A percentile compares a stretch with the other conserved stretches of the same genome.
Conservation (phyloP, 176 grass and related monocot genomes). For the Musa troglodytarum region DNA sequence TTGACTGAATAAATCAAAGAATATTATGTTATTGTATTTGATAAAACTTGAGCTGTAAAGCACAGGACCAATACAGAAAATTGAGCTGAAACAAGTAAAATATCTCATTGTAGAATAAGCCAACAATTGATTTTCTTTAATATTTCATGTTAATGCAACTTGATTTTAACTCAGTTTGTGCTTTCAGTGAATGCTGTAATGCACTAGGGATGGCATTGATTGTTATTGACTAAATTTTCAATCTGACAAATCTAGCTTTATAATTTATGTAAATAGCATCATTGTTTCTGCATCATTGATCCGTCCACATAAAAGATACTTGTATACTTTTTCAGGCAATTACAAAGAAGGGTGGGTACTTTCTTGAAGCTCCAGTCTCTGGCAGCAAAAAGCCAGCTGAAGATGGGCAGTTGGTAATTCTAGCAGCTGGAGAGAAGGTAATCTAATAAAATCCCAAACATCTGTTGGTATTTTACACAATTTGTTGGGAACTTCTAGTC, state of each 20-base stretch:
- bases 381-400: constrained; percentile 98
- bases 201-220: background rate
- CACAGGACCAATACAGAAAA: no score
- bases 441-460: constrained; percentile 2
- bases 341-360: constrained; percentile 62
- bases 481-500: background rate
- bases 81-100: no score
- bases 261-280: background rate
- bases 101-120: no score
- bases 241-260: background rate
- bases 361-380: constrained; percentile 94
- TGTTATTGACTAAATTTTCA: background rate
- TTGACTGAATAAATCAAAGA: no score
- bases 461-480: background rate
- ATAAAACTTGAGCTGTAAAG: no score
- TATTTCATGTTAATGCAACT: no score
- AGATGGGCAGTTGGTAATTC: constrained; percentile 98
- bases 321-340: constrained; percentile 50
- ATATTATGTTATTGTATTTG: no score
- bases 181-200: no score
- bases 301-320: background rate
- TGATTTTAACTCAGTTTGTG: no score
- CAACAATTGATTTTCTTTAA: no score
- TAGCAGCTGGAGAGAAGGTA: constrained; percentile 97
- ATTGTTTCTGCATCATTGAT: background rate